phyloP scores from a whole-genome alignment of 257 asterid genomes.

The Solanum virginianum region DNA sequence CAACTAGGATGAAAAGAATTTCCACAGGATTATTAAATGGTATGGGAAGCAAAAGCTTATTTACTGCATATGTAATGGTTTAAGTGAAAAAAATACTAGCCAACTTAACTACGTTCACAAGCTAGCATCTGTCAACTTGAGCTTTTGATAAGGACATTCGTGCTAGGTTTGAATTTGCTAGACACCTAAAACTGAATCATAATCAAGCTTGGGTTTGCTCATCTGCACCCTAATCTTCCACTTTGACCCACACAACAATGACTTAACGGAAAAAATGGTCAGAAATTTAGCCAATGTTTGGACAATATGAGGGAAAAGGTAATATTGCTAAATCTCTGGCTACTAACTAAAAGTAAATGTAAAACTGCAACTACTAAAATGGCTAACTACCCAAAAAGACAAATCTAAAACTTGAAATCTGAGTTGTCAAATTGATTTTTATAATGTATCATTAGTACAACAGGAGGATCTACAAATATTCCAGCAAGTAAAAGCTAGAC shows the following conservation, averaged over 20 bases:
- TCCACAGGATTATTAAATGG: not conserved
- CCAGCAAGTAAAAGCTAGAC: not conserved
- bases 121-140: not conserved
- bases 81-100: not conserved
- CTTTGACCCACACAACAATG: not conserved
- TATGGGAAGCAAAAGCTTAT: not conserved
- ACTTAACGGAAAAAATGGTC: not conserved
- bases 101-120: not conserved
- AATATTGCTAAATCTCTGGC: not conserved
- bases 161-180: not conserved
- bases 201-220: not conserved
- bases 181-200: not conserved
- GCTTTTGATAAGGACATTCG: not conserved
- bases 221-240: not conserved
- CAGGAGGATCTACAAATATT: not conserved
- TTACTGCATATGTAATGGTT: not conserved
- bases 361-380: not conserved
- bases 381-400: not conserved
- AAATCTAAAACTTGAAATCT: not conserved
- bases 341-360: not conserved
- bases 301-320: not conserved
- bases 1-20: not conserved
- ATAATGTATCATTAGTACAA: not conserved
- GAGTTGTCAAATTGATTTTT: not conserved
- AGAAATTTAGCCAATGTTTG: not conserved